Percentiles rank a stretch among this genome's conserved stretches.
Evolutionary conservation across 1,139 yeast genomes (phyloP).

Genomic region (Pichia inconspicua): DNA sequence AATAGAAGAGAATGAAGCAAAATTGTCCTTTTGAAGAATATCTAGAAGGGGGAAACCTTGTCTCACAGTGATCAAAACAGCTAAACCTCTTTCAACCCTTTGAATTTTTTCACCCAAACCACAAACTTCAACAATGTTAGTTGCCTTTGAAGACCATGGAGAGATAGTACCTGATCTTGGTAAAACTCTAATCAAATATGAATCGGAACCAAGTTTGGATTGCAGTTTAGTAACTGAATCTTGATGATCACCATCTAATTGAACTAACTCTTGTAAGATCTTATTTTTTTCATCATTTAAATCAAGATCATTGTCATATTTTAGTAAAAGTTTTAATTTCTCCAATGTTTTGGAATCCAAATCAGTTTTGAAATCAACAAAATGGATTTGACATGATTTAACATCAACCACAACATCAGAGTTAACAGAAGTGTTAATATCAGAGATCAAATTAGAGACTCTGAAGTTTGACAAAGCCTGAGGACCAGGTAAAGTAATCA

Average conservation of each 20-base stretch:
- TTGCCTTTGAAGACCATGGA: conserved; percentile 99
- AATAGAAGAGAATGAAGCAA: conserved; percentile 54
- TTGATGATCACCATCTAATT: conserved; percentile 18
- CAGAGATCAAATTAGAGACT: conserved; percentile 61
- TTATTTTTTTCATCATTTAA: conserved; percentile 40
- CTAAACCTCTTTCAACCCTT: conserved; percentile 86
- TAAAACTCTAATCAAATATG: conserved; percentile 62
- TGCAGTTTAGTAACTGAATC: conserved; percentile 10
- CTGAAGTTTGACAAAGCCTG: conserved; percentile 84
- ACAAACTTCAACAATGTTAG: conserved; percentile 85
- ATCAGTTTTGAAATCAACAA: conserved; percentile 49
- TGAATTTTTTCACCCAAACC: conserved; percentile 65
- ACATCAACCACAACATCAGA: conserved; percentile 61
- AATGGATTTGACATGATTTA: conserved; percentile 74
- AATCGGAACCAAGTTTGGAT: conserved; percentile 29
- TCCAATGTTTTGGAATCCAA: conserved; percentile 34
- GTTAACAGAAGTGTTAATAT: conserved; percentile 62
- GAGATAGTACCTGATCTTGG: conserved; percentile 97
- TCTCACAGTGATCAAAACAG: conserved; percentile 61
- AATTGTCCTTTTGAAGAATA: conserved; percentile 41
- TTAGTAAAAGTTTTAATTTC: conserved; percentile 57
- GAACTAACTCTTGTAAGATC: conserved; percentile 39
- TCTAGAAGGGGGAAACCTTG: conserved; percentile 58
- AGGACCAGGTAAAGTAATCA: conserved; percentile 79
- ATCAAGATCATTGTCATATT: conserved; percentile 68